Conservation (phyloP, 1,139 yeast species). For the Diutina neorugosa region DNA sequence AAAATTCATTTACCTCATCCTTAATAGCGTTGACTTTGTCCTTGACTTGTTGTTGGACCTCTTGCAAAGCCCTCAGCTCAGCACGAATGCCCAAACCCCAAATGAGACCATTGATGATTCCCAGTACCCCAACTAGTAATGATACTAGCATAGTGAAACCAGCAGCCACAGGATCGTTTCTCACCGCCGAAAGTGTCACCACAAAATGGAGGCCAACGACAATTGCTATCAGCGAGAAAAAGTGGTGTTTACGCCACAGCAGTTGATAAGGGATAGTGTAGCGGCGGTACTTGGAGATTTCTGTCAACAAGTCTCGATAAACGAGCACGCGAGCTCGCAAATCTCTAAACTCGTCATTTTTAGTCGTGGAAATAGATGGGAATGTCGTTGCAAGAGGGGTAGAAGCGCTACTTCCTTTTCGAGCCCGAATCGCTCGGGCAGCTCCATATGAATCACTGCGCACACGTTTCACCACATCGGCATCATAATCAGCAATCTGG, state of each 20-base stretch:
- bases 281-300: slow-evolving; percentile 43
- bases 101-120: slow-evolving; percentile 65
- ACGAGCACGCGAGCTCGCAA: slow-evolving; percentile 11
- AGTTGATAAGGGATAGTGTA: slow-evolving; percentile 50
- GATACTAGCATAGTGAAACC: slow-evolving; percentile 44
- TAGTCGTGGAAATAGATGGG: slow-evolving; percentile 3
- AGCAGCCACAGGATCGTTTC: slow-evolving; percentile 36
- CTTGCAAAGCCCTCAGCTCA: slow-evolving; percentile 67
- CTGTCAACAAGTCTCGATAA: slow-evolving; percentile 43
- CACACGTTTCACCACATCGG: neutral
- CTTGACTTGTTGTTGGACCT: slow-evolving; percentile 23
- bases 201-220: slow-evolving; percentile 43
- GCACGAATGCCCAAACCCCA: slow-evolving; percentile 69
- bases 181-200: slow-evolving; percentile 45
- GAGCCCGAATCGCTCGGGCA: slow-evolving; percentile 16
- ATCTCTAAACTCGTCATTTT: slow-evolving; percentile 14
- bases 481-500: neutral
- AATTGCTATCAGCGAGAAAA: slow-evolving; percentile 38
- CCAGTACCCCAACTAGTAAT: slow-evolving; percentile 46
- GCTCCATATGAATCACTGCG: neutral
- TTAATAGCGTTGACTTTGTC: slow-evolving; percentile 1
- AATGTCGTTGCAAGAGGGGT: slow-evolving; percentile 4
- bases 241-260: slow-evolving; percentile 54
- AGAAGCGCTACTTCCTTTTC: neutral
- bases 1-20: neutral